Evolutionary conservation across 1,284 basidiomycete species (phyloP).

Genomic region (Cryptococcus depauperatus): DNA sequence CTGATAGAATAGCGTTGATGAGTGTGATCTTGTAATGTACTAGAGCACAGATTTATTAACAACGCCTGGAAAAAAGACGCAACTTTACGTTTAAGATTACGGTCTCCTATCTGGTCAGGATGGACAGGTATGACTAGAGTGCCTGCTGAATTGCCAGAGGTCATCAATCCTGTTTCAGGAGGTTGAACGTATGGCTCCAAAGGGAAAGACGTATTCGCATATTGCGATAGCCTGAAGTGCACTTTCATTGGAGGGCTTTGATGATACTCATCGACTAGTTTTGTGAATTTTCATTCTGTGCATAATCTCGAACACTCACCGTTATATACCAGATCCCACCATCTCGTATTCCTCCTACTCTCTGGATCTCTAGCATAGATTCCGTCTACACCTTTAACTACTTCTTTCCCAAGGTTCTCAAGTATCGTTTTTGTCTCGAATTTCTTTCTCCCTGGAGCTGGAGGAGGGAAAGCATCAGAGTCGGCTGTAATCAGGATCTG

Average conservation of each 20-base stretch:
- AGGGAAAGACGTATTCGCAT: constrained; percentile 27
- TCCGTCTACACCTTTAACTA: constrained; percentile 29
- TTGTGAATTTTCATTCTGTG: too few species aligned
- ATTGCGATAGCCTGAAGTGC: constrained; percentile 21
- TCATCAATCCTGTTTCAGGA: constrained; percentile 16
- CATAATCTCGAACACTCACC: too few species aligned
- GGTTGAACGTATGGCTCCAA: constrained; percentile 36
- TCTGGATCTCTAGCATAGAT: constrained; percentile 15
- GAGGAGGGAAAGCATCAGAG: constrained; percentile 22
- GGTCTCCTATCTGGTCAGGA: constrained; percentile 23
- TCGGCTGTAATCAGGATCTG: constrained; percentile 33
- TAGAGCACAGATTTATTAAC: constrained; percentile 7
- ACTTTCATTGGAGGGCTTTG: constrained; percentile 13
- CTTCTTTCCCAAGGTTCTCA: constrained; percentile 17
- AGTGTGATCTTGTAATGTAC: constrained; percentile 34
- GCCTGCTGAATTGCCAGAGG: constrained; percentile 19
- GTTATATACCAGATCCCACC: constrained; percentile 13
- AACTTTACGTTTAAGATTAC: constrained; percentile 27
- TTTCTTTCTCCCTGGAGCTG: constrained; percentile 19
- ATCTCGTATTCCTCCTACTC: background rate
- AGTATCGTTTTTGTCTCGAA: constrained; percentile 20
- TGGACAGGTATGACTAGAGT: constrained; percentile 35
- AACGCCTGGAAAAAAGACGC: constrained; percentile 4
- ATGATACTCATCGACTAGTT: background rate
- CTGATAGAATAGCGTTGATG: constrained; percentile 51